Conservation (phyloP, 2,329 filamentous ascomycete genomes). For the Cladorrhinum sp. region DNA sequence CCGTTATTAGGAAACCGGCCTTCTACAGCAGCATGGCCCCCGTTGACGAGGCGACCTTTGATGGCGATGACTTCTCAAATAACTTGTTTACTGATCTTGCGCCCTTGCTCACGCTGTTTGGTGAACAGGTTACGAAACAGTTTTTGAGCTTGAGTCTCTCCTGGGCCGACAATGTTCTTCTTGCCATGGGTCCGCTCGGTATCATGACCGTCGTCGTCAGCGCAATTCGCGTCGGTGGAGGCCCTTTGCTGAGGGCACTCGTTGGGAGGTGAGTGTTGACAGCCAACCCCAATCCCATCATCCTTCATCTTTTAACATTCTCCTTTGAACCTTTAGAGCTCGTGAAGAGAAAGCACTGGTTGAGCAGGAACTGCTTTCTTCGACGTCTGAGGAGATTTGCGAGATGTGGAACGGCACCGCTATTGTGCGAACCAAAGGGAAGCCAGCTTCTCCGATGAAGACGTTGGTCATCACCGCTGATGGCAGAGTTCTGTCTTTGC, state of each 20-base stretch:
- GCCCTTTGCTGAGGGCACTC: background rate
- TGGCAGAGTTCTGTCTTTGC: background rate
- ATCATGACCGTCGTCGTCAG: background rate
- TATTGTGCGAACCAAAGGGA: background rate
- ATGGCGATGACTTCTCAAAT: slow-evolving; percentile 30
- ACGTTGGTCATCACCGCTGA: background rate
- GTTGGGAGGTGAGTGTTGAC: background rate
- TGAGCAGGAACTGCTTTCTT: background rate
- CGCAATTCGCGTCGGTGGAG: background rate
- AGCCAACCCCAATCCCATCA: too few species aligned
- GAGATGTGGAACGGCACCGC: background rate
- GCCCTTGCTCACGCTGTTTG: slow-evolving; percentile 37
- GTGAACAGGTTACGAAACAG: slow-evolving; percentile 39
- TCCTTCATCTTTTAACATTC: too few species aligned
- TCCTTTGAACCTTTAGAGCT: background rate
- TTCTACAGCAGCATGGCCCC: too few species aligned
- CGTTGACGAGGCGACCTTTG: too few species aligned
- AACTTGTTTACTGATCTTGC: slow-evolving; percentile 36
- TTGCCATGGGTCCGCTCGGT: background rate
- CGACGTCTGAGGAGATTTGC: background rate
- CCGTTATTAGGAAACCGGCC: too few species aligned
- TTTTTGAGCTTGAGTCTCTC: slow-evolving; percentile 36
- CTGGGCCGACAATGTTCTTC: slow-evolving; percentile 1
- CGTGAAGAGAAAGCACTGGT: background rate
- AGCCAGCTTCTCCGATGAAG: background rate